phyloP scores from a whole-genome alignment of 2,329 filamentous ascomycete genomes.

The Aspergillus aculeatus region DNA sequence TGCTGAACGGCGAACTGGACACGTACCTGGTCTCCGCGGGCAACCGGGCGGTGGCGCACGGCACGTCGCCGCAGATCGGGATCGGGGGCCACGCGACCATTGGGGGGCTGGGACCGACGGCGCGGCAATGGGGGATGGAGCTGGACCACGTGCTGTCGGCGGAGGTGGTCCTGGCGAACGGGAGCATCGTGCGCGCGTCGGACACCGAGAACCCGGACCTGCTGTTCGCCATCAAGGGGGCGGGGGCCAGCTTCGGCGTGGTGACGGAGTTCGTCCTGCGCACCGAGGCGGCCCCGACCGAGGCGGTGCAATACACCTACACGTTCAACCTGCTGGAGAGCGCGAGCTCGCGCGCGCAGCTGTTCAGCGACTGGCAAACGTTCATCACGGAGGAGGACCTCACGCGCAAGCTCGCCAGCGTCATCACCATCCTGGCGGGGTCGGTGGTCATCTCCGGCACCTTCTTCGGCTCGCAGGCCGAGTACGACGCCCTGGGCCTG shows the following conservation, averaged over 20 bases:
- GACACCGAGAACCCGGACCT: slow-evolving; percentile 30
- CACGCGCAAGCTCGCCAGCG: slow-evolving; percentile 58
- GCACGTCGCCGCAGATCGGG: slow-evolving; percentile 40
- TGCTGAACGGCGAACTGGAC: slow-evolving; percentile 33
- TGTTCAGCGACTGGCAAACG: slow-evolving; percentile 60
- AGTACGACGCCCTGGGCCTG: slow-evolving; percentile 49
- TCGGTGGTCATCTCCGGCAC: slow-evolving; percentile 60
- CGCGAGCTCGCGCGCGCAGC: slow-evolving; percentile 48
- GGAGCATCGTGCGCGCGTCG: slow-evolving; percentile 33
- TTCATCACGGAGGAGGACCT: slow-evolving; percentile 55
- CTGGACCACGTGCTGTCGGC: slow-evolving; percentile 51
- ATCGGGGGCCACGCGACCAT: slow-evolving; percentile 43
- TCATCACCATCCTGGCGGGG: slow-evolving; percentile 56
- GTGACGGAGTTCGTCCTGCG: slow-evolving; percentile 40
- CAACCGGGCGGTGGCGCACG: slow-evolving; percentile 39
- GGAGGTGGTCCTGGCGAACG: slow-evolving; percentile 49
- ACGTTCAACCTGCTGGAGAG: slow-evolving; percentile 48
- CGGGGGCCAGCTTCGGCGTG: slow-evolving; percentile 39
- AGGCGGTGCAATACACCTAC: slow-evolving; percentile 60
- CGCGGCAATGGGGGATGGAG: slow-evolving; percentile 50
- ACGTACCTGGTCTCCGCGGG: slow-evolving; percentile 30
- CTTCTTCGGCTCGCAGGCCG: slow-evolving; percentile 60
- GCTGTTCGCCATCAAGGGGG: slow-evolving; percentile 39
- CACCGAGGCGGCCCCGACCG: slow-evolving; percentile 37
- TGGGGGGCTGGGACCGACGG: slow-evolving; percentile 41